Evolutionary conservation across 1,139 yeast genomes (phyloP).

Genomic region (Lodderomyces jiufengensis): DNA sequence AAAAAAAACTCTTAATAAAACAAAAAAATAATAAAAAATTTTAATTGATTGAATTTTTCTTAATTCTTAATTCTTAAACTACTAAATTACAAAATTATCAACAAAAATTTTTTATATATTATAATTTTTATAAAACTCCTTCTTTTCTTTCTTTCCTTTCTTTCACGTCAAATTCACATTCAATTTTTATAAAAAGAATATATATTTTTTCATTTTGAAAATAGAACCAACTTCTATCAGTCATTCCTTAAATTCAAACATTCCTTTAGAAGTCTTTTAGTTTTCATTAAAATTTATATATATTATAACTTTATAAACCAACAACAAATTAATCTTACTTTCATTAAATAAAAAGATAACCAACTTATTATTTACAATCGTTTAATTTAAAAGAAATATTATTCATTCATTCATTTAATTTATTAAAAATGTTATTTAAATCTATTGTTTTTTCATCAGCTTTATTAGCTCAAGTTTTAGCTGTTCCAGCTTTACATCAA

Average conservation of each 20-base stretch:
- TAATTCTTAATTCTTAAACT: too few relatives aligned
- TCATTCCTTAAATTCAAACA: constrained; percentile 7
- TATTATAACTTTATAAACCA: not conserved
- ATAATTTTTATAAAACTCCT: too few relatives aligned
- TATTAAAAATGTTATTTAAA: constrained; percentile 47
- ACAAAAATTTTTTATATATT: too few relatives aligned
- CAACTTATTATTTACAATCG: constrained; percentile 4
- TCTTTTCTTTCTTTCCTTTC: not conserved
- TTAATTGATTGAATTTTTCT: too few relatives aligned
- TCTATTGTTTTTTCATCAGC: constrained; percentile 33
- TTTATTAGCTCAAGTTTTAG: constrained; percentile 25
- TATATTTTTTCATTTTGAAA: too few relatives aligned
- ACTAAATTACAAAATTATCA: too few relatives aligned
- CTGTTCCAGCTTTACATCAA: constrained; percentile 33
- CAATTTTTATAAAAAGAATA: too few relatives aligned
- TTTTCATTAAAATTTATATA: too few relatives aligned
- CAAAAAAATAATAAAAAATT: too few relatives aligned
- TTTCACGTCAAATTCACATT: not conserved
- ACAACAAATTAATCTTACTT: not conserved
- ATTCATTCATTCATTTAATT: not conserved
- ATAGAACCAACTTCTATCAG: constrained; percentile 4
- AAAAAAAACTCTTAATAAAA: too few relatives aligned
- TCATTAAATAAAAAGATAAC: too few relatives aligned
- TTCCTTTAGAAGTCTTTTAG: constrained; percentile 6
- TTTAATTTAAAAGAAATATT: not conserved